Evolutionary conservation across 116 monocot genomes (phyloP).

Genomic region (Phalaenopsis hybrid): DNA sequence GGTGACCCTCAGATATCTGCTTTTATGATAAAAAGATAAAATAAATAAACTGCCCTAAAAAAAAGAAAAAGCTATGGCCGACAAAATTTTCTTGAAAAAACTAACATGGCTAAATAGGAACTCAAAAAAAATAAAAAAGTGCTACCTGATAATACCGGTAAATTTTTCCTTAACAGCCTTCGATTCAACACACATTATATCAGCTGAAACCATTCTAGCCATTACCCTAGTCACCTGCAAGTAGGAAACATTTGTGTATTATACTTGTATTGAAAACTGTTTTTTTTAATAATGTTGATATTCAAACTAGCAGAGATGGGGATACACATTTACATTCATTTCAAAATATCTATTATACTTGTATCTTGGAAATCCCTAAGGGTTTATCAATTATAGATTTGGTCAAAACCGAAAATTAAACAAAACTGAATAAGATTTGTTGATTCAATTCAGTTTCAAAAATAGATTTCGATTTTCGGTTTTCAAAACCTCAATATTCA

Average conservation of each 20-base stretch:
- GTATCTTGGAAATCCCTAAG: background rate
- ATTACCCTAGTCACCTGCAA: slow-evolving; percentile 91
- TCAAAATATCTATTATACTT: background rate
- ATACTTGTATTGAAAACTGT: background rate
- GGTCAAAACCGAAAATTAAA: too few species aligned
- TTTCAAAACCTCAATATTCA: too few species aligned
- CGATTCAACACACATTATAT: slow-evolving; percentile 92
- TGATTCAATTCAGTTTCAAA: too few species aligned
- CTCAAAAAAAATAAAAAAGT: background rate
- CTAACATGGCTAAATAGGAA: background rate
- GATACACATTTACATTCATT: background rate
- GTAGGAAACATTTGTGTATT: too few species aligned
- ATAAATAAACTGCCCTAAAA: background rate
- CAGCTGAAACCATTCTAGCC: slow-evolving; percentile 74
- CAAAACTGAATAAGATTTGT: too few species aligned
- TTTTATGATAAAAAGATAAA: background rate
- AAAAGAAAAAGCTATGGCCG: background rate
- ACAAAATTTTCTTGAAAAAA: background rate
- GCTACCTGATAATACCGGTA: slow-evolving; percentile 78
- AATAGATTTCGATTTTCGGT: too few species aligned
- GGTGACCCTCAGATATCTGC: background rate
- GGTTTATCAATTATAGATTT: background rate
- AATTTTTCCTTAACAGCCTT: slow-evolving; percentile 88
- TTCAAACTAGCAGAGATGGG: background rate
- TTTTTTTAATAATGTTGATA: background rate